These are phyloP conservation scores for Botrytis deweyae DNA, from an alignment of 2,329 filamentous ascomycete genomes.

Conservation along the genomic window DNA sequence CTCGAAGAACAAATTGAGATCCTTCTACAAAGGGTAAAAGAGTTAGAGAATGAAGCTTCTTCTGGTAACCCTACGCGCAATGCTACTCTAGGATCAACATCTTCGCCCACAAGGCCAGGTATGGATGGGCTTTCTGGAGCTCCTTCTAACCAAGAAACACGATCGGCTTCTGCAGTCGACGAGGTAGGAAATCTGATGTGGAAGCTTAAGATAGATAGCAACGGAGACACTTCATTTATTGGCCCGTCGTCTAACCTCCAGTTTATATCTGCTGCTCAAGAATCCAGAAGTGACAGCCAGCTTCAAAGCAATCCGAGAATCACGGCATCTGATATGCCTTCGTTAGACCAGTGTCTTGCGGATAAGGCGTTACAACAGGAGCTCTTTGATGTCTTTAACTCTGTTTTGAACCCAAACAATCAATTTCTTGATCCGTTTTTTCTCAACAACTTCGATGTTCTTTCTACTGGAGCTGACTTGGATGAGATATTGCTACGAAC, in stretches of 20 bases:
- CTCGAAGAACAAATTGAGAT: constrained; percentile 9
- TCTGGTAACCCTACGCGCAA: not conserved
- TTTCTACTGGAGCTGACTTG: not conserved
- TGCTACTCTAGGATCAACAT: not conserved
- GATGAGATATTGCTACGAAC: constrained; percentile 6
- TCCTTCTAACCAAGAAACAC: not conserved
- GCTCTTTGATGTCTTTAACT: not conserved
- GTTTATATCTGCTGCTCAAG: not conserved
- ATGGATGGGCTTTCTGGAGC: not conserved
- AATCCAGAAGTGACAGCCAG: not conserved
- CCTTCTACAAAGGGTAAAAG: not conserved
- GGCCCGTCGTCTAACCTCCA: not conserved
- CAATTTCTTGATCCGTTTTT: not conserved
- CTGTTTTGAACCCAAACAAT: not conserved
- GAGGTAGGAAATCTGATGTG: constrained; percentile 5
- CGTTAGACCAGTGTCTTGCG: not conserved
- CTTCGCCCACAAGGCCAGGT: not conserved
- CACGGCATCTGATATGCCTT: not conserved
- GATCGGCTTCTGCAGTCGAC: not conserved
- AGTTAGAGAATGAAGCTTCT: not conserved
- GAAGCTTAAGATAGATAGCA: constrained; percentile 1
- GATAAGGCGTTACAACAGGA: not conserved
- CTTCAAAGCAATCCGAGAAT: not conserved
- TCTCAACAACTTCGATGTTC: not conserved
- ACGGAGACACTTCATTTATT: not conserved